Evolutionary conservation across 306 rosid genomes (phyloP).

Genomic region (Cucurbita argyrosperma): DNA sequence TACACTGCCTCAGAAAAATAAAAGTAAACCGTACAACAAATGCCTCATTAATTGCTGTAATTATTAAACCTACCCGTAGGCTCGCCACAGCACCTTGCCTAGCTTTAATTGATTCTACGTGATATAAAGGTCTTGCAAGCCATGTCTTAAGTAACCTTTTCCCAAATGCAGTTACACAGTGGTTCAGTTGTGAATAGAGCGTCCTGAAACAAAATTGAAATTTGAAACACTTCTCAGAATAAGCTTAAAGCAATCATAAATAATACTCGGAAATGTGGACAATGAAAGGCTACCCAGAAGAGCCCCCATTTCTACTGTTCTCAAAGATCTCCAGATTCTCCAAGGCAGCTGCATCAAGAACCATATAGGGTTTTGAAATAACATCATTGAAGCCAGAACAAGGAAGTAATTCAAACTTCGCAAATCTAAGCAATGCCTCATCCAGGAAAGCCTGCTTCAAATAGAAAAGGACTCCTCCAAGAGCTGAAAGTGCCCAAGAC

Average conservation of each 20-base stretch:
- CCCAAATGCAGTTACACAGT: conserved; percentile 90
- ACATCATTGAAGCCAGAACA: conserved; percentile 42
- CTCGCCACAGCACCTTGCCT: conserved; percentile 77
- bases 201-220: conserved; percentile 39
- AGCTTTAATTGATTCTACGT: conserved; percentile 50
- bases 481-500: conserved; percentile 80
- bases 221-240: conserved; percentile 16
- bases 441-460: conserved; percentile 88
- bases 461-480: conserved; percentile 85
- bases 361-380: conserved; percentile 69
- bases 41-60: background rate
- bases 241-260: conserved; percentile 8
- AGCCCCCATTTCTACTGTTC: conserved; percentile 76
- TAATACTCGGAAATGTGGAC: background rate
- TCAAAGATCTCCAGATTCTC: conserved; percentile 96
- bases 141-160: conserved; percentile 81
- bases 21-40: background rate
- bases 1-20: background rate
- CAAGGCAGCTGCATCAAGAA: conserved; percentile 84
- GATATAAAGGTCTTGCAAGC: conserved; percentile 88
- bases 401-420: conserved; percentile 75
- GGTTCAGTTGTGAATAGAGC: conserved; percentile 70
- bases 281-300: conserved; percentile 55
- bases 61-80: conserved; percentile 42
- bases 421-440: conserved; percentile 67